phyloP scores from a whole-genome alignment of 2,329 filamentous ascomycete species.

The Ilyonectria robusta region DNA sequence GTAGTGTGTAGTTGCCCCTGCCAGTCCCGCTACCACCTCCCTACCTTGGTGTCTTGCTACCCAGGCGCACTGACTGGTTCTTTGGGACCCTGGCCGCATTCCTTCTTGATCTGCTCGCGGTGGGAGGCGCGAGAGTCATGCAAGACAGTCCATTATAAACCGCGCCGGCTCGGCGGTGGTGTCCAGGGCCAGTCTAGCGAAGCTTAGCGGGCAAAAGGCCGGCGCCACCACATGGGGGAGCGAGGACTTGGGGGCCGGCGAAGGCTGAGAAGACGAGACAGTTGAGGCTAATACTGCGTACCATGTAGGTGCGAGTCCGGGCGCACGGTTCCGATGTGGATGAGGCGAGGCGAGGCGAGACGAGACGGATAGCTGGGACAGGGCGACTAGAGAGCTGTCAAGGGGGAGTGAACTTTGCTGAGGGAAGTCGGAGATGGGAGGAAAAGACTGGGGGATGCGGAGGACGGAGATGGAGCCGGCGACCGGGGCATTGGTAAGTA shows the following conservation, averaged over 20 bases:
- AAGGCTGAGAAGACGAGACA: not conserved
- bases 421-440: slow-evolving; percentile 12
- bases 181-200: slow-evolving; percentile 42
- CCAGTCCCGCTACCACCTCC: slow-evolving; percentile 16
- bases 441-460: slow-evolving; percentile 28
- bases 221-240: slow-evolving; percentile 41
- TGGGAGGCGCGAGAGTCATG: slow-evolving; percentile 27
- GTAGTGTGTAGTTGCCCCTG: slow-evolving; percentile 1
- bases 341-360: slow-evolving; percentile 3
- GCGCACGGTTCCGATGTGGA: slow-evolving; percentile 1
- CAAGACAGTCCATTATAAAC: slow-evolving; percentile 24
- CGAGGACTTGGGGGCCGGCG: not conserved
- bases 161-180: slow-evolving; percentile 34
- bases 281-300: not conserved
- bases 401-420: slow-evolving; percentile 32
- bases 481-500: slow-evolving; percentile 35
- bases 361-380: slow-evolving; percentile 3
- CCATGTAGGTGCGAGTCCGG: not conserved
- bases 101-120: not conserved
- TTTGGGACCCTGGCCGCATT: not conserved
- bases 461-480: slow-evolving; percentile 39
- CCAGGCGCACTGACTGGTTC: not conserved
- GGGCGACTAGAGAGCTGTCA: slow-evolving; percentile 26
- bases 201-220: slow-evolving; percentile 39
- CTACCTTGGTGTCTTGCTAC: slow-evolving; percentile 9